These are phyloP conservation scores for Globisporangium heterothallicum DNA, from an alignment of 352 stramenopile genomes.

Conservation along the genomic window DNA sequence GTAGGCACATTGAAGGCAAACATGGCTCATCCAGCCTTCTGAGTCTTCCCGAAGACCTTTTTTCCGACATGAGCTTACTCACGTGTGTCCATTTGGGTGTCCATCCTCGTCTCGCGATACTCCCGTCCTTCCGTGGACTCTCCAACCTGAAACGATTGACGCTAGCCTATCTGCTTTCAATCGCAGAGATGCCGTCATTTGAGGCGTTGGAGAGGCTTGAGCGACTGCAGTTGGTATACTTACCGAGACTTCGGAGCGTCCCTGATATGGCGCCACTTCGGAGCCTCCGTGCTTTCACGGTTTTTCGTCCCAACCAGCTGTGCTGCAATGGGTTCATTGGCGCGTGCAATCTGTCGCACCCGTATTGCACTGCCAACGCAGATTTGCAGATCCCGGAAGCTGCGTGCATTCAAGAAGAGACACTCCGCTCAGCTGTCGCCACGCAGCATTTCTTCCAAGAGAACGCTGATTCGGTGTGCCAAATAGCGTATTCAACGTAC, in stretches of 20 bases:
- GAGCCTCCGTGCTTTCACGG: constrained; percentile 16
- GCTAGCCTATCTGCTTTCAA: not conserved
- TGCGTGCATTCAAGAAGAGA: not conserved
- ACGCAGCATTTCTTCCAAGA: not conserved
- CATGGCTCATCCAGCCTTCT: not conserved
- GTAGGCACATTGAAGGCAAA: constrained; percentile 4
- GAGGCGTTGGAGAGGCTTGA: constrained; percentile 12
- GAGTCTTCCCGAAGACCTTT: constrained; percentile 3
- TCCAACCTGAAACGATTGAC: not conserved
- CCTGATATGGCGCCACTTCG: constrained; percentile 19
- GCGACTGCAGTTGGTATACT: constrained; percentile 20
- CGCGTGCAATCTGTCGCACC: constrained; percentile 12
- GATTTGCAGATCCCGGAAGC: not conserved
- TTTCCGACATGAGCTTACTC: constrained; percentile 3
- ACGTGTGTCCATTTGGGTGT: not conserved
- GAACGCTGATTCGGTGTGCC: constrained; percentile 11
- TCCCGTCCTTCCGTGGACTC: constrained; percentile 8
- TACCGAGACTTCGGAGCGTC: constrained; percentile 11
- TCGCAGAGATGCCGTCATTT: constrained; percentile 22
- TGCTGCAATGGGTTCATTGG: constrained; percentile 37
- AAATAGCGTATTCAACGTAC: constrained; percentile 4
- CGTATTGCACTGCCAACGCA: constrained; percentile 12
- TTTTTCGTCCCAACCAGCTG: constrained; percentile 20
- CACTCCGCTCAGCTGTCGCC: not conserved
- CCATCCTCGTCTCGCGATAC: not conserved